phyloP scores from a whole-genome alignment of 2,329 filamentous ascomycete species.

The Aspergillus unguis region DNA sequence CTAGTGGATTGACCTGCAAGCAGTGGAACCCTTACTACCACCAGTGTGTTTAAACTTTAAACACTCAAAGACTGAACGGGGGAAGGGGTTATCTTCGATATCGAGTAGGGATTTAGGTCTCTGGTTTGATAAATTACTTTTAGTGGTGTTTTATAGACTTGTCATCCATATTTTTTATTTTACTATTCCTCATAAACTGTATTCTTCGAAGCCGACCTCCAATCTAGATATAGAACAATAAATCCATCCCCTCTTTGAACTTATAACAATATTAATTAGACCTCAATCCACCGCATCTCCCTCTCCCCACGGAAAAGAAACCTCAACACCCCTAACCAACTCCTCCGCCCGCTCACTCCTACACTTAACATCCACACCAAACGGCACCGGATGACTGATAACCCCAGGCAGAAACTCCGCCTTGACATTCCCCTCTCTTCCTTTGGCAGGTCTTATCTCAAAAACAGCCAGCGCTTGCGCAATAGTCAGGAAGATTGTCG shows the following conservation, averaged over 20 bases:
- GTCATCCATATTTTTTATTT: no score
- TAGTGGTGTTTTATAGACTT: no score
- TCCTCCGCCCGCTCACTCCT: not conserved
- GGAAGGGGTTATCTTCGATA: not conserved
- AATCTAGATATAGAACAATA: no score
- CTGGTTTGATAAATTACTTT: not conserved
- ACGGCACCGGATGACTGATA: conserved; percentile 12
- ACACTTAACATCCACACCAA: not conserved
- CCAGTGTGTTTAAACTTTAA: conserved; percentile 17
- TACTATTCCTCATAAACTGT: no score
- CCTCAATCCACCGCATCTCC: not conserved
- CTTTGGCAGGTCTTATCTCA: not conserved
- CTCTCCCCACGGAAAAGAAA: conserved; percentile 1
- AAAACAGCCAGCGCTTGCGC: conserved; percentile 4
- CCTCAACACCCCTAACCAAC: not conserved
- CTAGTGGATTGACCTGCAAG: conserved; percentile 18
- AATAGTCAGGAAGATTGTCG: conserved; percentile 1
- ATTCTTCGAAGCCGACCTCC: no score
- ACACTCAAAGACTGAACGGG: not conserved
- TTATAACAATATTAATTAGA: not conserved
- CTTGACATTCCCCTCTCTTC: not conserved
- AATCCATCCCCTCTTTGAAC: no score
- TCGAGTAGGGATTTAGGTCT: not conserved
- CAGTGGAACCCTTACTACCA: conserved; percentile 23
- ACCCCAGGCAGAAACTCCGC: conserved; percentile 1